Base-by-base conservation (phyloP, 176 grass and related monocot genomes). In the Eragrostis curvula region DNA sequence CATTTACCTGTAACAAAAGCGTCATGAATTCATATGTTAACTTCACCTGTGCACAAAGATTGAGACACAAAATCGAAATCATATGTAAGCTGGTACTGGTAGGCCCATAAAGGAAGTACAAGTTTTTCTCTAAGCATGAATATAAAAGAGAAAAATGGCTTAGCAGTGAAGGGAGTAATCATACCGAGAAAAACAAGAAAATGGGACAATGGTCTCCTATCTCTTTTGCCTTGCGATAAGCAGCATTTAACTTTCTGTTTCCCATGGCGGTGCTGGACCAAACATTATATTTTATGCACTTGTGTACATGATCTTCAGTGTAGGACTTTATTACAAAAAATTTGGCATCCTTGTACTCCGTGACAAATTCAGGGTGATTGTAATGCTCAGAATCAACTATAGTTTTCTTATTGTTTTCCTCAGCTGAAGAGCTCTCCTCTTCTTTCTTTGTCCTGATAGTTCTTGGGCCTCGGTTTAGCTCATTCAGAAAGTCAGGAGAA, bases 321-420 rank as follows among this genome's bases (percentile, higher is more conserved):
- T 84, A 89, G 16, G 87, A 89, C 40, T 89, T 89, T 75, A 89
- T 89, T 46, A 89, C 64, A 56, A 84, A 89, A 74, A 89, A 80
- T 15, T 53, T 89, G 57, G 69, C 81, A 85, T 84, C 43, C 42
- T 79, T 79, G 44, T 85, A 85, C n/a, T 80, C 76, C 1, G 44
- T 75, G 17, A 70, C 43, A 80, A 89, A 89, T 43, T 80, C 75
- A 67, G 75, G 81, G 64, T 57, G 51, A 63, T 89, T 89, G 48
- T 85, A 89, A 8, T 66, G 60, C 20, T 67, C 59, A 45, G 24
- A 32, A 57, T 88, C 57, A 83, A 32, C 46, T 65, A 36, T 15
- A 0, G 18, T 8, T 44, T 57, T 73, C 17, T 78, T 62, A 44
- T 36, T 88, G 83, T 83, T 88, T 3, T 71, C 66, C 7, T 85